These are phyloP conservation scores for Lentinus tigrinus DNA, from an alignment of 768 basidiomycete species.

Conservation along the genomic window DNA sequence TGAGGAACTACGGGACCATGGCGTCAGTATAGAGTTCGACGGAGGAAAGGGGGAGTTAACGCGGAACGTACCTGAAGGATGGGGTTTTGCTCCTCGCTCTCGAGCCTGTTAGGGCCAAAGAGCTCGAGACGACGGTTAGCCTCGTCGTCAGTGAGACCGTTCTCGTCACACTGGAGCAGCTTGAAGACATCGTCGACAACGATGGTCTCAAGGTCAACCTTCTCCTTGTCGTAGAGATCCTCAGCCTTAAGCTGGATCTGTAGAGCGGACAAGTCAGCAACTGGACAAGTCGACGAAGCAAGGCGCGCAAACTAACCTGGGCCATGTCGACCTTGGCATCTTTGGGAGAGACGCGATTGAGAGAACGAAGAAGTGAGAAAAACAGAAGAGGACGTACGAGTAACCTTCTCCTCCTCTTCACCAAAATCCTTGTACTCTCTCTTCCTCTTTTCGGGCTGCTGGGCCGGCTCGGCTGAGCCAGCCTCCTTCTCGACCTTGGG, in stretches of 20 bases:
- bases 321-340: slow-evolving; percentile 90
- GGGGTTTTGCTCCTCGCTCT: slow-evolving; percentile 86
- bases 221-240: slow-evolving; percentile 97
- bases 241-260: slow-evolving; percentile 88
- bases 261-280: background rate
- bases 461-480: slow-evolving; percentile 43
- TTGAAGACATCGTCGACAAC: slow-evolving; percentile 96
- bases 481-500: slow-evolving; percentile 65
- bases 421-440: slow-evolving; percentile 88
- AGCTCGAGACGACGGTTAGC: slow-evolving; percentile 82
- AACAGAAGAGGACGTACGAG: slow-evolving; percentile 51
- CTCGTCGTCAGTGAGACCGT: slow-evolving; percentile 75
- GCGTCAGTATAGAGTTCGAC: background rate
- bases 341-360: slow-evolving; percentile 31
- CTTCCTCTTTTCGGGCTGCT: slow-evolving; percentile 54
- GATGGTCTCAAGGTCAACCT: slow-evolving; percentile 97
- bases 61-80: slow-evolving; percentile 68
- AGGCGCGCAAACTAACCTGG: slow-evolving; percentile 40
- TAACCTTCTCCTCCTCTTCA: slow-evolving; percentile 57
- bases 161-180: slow-evolving; percentile 86
- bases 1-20: slow-evolving; percentile 61
- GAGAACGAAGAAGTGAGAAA: slow-evolving; percentile 2
- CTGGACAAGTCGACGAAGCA: background rate
- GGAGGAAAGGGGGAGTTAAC: background rate
- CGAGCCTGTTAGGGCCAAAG: slow-evolving; percentile 95